Evolutionary conservation across 345 rosid species (phyloP).

Genomic region (Boechera retrofracta): DNA sequence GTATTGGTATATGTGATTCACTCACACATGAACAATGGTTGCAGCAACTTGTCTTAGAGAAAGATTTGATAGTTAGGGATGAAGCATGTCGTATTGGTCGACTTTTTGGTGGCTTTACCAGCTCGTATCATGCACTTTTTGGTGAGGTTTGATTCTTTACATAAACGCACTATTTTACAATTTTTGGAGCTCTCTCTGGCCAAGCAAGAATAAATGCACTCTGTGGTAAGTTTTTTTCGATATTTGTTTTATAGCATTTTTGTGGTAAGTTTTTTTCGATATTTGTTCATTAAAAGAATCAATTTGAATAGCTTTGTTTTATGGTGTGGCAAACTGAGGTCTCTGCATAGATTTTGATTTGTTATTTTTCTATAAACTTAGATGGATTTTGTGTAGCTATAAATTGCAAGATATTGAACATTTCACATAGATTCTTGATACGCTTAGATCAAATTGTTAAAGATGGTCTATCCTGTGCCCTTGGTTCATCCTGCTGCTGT

Average conservation of each 20-base stretch:
- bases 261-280: constrained; percentile 58
- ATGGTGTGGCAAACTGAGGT: background rate
- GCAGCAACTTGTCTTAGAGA: too few relatives aligned
- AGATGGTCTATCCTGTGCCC: background rate
- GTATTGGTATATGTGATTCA: too few relatives aligned
- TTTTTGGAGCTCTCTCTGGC: too few relatives aligned
- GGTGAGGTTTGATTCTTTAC: too few relatives aligned
- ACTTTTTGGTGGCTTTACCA: too few relatives aligned
- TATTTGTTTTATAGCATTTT: constrained; percentile 54
- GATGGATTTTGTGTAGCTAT: background rate
- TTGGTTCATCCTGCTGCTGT: background rate
- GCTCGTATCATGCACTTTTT: too few relatives aligned
- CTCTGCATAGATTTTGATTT: constrained; percentile 2
- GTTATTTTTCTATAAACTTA: background rate
- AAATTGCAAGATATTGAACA: background rate
- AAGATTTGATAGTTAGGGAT: too few relatives aligned
- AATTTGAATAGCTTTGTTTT: background rate
- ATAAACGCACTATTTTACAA: too few relatives aligned
- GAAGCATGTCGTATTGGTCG: too few relatives aligned
- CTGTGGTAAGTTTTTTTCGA: too few relatives aligned
- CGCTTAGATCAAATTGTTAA: background rate
- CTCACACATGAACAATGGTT: too few relatives aligned
- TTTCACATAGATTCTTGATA: background rate
- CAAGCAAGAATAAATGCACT: too few relatives aligned
- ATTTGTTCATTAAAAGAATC: background rate